Percentiles rank a stretch among this genome's conserved stretches.
phyloP scores from a whole-genome alignment of 2,329 filamentous ascomycete species.

The Trichoderma pleuroti region DNA sequence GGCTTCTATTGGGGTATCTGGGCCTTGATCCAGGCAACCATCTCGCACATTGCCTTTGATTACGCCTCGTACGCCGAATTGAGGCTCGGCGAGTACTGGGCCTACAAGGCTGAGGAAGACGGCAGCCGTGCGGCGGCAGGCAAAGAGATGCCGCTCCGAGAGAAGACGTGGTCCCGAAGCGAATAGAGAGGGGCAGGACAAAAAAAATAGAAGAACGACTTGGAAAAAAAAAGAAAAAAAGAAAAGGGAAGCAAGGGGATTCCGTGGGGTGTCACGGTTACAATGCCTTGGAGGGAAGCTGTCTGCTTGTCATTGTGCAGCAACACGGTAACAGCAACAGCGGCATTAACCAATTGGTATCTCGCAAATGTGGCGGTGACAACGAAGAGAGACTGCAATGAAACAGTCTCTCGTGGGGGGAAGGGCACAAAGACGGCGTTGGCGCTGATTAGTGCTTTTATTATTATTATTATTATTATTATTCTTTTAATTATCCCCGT shows the following conservation, averaged over 20 bases:
- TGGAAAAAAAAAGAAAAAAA: not conserved
- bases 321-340: not conserved
- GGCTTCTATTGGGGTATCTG: slow-evolving; percentile 93
- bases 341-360: not conserved
- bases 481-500: not conserved
- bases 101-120: slow-evolving; percentile 74
- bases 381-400: not conserved
- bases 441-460: slow-evolving; percentile 3
- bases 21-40: slow-evolving; percentile 90
- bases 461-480: not conserved
- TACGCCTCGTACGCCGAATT: slow-evolving; percentile 88
- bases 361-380: slow-evolving; percentile 12
- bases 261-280: not conserved
- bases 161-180: slow-evolving; percentile 67
- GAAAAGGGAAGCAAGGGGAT: slow-evolving; percentile 15
- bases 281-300: not conserved
- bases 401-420: not conserved
- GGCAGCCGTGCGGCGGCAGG: slow-evolving; percentile 52
- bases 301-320: not conserved
- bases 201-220: slow-evolving; percentile 14
- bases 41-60: slow-evolving; percentile 95
- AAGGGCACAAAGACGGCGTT: slow-evolving; percentile 3
- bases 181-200: slow-evolving; percentile 24
- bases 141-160: slow-evolving; percentile 68
- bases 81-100: slow-evolving; percentile 86